phyloP scores from a whole-genome alignment of 768 basidiomycete genomes.

The Imleria badia region DNA sequence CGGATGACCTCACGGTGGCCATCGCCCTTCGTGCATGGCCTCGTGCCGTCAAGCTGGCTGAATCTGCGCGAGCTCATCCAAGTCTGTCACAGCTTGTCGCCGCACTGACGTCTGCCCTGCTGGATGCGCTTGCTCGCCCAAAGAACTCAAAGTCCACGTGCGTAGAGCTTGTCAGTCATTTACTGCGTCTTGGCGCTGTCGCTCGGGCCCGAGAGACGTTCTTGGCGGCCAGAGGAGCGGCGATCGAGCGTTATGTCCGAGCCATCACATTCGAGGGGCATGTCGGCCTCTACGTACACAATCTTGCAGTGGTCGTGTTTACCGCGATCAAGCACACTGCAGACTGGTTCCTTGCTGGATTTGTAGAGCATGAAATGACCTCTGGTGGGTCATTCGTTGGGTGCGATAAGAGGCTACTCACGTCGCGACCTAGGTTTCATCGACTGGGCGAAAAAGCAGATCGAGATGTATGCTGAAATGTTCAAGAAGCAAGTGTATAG shows the following conservation, averaged over 20 bases:
- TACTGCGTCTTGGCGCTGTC: slow-evolving; percentile 73
- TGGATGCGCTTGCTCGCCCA: slow-evolving; percentile 71
- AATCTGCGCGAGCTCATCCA: slow-evolving; percentile 75
- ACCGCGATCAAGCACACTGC: slow-evolving; percentile 96
- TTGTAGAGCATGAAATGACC: slow-evolving; percentile 92
- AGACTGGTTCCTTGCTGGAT: slow-evolving; percentile 96
- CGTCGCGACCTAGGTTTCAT: slow-evolving; percentile 67
- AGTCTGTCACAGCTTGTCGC: slow-evolving; percentile 62
- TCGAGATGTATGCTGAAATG: slow-evolving; percentile 78
- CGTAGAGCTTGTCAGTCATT: slow-evolving; percentile 66
- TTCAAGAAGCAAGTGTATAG: slow-evolving; percentile 92
- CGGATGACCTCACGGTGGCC: slow-evolving; percentile 87
- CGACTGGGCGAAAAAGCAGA: slow-evolving; percentile 87
- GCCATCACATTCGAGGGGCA: slow-evolving; percentile 91
- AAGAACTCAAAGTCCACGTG: slow-evolving; percentile 76
- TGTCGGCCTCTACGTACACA: slow-evolving; percentile 79
- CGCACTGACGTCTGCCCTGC: slow-evolving; percentile 66
- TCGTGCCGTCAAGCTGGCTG: slow-evolving; percentile 79
- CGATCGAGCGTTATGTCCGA: slow-evolving; percentile 75
- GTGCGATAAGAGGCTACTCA: not conserved
- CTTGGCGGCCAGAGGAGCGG: slow-evolving; percentile 70
- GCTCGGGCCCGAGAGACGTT: slow-evolving; percentile 82
- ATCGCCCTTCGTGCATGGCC: slow-evolving; percentile 90
- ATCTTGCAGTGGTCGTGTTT: slow-evolving; percentile 86
- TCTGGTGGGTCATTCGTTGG: slow-evolving; percentile 59